A percentile compares a stretch with the other conserved stretches of the same genome.
phyloP scores from a whole-genome alignment of 2,329 filamentous ascomycete species.

The Phialemonium atrogriseum region DNA sequence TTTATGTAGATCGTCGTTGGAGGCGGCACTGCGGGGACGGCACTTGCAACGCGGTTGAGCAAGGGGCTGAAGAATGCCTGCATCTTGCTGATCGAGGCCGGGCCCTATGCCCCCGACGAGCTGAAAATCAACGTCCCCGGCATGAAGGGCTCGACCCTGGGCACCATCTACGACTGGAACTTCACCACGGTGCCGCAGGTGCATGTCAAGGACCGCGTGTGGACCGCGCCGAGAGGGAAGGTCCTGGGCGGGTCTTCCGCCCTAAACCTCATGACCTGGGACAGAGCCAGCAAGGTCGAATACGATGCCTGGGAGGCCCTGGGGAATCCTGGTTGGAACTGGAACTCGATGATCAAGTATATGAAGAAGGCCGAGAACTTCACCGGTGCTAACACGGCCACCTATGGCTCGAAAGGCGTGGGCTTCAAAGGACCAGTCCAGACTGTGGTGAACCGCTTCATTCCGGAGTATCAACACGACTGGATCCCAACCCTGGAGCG shows the following conservation, averaged over 20 bases:
- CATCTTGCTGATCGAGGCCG: slow-evolving; percentile 23
- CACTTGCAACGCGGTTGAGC: slow-evolving; percentile 16
- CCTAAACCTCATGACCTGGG: slow-evolving; percentile 32
- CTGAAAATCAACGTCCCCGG: slow-evolving; percentile 19
- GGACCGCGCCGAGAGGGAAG: slow-evolving; percentile 26
- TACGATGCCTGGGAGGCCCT: slow-evolving; percentile 25
- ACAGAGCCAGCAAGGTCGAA: slow-evolving; percentile 20
- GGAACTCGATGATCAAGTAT: slow-evolving; percentile 12
- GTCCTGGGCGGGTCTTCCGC: slow-evolving; percentile 36
- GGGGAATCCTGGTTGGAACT: slow-evolving; percentile 20
- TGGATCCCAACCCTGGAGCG: slow-evolving; percentile 38
- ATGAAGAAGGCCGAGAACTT: slow-evolving; percentile 19
- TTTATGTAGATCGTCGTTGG: slow-evolving; percentile 15
- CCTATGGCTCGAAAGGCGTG: slow-evolving; percentile 7
- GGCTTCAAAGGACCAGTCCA: slow-evolving; percentile 13
- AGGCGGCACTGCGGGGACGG: slow-evolving; percentile 17
- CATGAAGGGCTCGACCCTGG: slow-evolving; percentile 15
- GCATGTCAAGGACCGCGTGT: slow-evolving; percentile 27
- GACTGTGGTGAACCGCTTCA: slow-evolving; percentile 28
- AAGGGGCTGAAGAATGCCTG: slow-evolving; percentile 11
- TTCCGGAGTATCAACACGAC: slow-evolving; percentile 30
- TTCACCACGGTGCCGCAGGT: slow-evolving; percentile 31
- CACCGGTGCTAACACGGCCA: slow-evolving; percentile 5
- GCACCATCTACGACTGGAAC: slow-evolving; percentile 24
- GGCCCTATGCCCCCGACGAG: slow-evolving; percentile 15